phyloP scores from a whole-genome alignment of 1,139 yeast species.

The Suhomyces atakaporum region DNA sequence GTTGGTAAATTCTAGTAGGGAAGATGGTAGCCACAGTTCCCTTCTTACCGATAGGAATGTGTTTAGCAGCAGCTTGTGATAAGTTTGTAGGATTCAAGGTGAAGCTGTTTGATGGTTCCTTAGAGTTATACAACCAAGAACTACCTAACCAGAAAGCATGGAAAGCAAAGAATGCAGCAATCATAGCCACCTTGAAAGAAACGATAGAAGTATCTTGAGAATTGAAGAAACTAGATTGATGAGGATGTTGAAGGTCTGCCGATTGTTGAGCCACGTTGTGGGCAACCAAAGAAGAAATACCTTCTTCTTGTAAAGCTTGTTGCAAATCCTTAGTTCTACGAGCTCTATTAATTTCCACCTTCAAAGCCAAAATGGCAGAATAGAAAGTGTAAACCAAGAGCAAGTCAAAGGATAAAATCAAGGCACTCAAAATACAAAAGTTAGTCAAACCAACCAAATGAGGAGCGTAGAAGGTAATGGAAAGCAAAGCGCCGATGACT shows the following conservation, averaged over 20 bases:
- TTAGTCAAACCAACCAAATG: conserved; percentile 76
- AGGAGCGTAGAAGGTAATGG: conserved; percentile 68
- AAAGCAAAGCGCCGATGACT: conserved; percentile 70
- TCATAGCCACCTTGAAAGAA: conserved; percentile 64
- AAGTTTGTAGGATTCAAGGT: conserved; percentile 37
- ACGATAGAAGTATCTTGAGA: conserved; percentile 46
- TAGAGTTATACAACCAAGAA: conserved; percentile 63
- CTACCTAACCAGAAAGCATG: conserved; percentile 78
- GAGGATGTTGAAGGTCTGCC: conserved; percentile 49
- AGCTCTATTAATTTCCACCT: conserved; percentile 86
- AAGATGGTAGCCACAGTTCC: conserved; percentile 69
- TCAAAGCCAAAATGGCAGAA: conserved; percentile 82
- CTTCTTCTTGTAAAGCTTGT: conserved; percentile 91
- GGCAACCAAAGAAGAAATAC: conserved; percentile 73
- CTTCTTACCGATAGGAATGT: conserved; percentile 42
- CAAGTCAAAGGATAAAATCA: conserved; percentile 73
- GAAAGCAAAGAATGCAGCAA: conserved; percentile 67
- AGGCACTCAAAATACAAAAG: conserved; percentile 77
- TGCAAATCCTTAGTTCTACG: conserved; percentile 81
- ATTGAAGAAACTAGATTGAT: conserved; percentile 31
- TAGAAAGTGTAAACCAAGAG: conserved; percentile 79
- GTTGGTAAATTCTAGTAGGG: conserved; percentile 69
- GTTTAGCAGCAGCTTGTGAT: conserved; percentile 43
- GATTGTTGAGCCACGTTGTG: conserved; percentile 59
- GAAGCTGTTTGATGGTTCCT: conserved; percentile 23